Evolutionary conservation across 73 alveolate genomes (phyloP).

Genomic region (Paramecium sonneborni): DNA sequence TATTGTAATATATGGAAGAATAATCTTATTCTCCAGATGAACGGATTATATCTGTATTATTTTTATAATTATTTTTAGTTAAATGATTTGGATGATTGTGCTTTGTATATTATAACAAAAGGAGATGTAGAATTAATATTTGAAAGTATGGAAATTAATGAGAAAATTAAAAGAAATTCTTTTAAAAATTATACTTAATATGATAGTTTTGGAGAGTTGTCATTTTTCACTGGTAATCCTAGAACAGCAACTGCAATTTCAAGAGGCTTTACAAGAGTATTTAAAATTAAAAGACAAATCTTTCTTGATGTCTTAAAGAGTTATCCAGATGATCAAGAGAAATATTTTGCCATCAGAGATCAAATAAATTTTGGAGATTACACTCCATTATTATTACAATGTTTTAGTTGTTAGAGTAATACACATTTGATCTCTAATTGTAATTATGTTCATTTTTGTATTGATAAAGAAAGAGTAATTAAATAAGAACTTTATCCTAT

Average conservation of each 20-base stretch:
- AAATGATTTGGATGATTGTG: slow-evolving; percentile 76
- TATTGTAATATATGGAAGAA: slow-evolving; percentile 65
- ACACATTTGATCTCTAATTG: slow-evolving; percentile 69
- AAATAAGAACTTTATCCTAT: not conserved
- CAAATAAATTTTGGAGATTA: slow-evolving; percentile 57
- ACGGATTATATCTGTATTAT: slow-evolving; percentile 56
- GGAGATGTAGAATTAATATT: slow-evolving; percentile 78
- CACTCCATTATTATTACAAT: slow-evolving; percentile 32
- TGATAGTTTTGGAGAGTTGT: slow-evolving; percentile 81
- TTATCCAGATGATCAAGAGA: slow-evolving; percentile 71
- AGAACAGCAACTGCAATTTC: slow-evolving; percentile 80
- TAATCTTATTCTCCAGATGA: slow-evolving; percentile 81
- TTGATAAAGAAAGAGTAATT: not conserved
- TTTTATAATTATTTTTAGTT: not conserved
- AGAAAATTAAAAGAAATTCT: slow-evolving; percentile 27
- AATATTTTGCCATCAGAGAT: slow-evolving; percentile 61
- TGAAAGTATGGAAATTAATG: slow-evolving; percentile 41
- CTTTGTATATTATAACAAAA: slow-evolving; percentile 72
- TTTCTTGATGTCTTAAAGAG: slow-evolving; percentile 57
- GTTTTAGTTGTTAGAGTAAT: slow-evolving; percentile 78
- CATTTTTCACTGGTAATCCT: slow-evolving; percentile 81
- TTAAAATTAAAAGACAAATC: slow-evolving; percentile 66
- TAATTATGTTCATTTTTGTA: slow-evolving; percentile 14
- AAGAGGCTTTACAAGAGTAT: slow-evolving; percentile 77
- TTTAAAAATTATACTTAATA: slow-evolving; percentile 67